Percentiles rank a stretch among this genome's conserved stretches.
phyloP scores from a whole-genome alignment of 2,329 filamentous ascomycete genomes.

The Microcyclospora tardicrescens region DNA sequence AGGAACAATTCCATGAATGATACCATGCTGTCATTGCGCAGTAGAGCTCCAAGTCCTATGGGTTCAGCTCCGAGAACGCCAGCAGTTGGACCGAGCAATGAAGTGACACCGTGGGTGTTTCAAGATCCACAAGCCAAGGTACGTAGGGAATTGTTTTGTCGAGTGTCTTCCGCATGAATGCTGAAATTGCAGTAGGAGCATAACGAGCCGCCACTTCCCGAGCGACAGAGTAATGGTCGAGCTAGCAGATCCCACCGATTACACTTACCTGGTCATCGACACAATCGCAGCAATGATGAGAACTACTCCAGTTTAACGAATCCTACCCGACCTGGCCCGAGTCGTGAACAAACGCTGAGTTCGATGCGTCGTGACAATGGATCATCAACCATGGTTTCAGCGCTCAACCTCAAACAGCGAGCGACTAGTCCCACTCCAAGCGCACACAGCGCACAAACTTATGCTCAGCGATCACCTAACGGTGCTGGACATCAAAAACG shows the following conservation, averaged over 20 bases:
- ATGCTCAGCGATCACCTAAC: slow-evolving; percentile 43
- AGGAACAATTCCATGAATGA: slow-evolving; percentile 74
- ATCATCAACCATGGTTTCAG: slow-evolving; percentile 32
- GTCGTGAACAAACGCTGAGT: slow-evolving; percentile 57
- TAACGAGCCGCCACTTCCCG: slow-evolving; percentile 17
- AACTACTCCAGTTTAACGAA: slow-evolving; percentile 33
- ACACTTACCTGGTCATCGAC: slow-evolving; percentile 53
- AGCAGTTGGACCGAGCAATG: slow-evolving; percentile 40
- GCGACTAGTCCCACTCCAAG: slow-evolving; percentile 76
- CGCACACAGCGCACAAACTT: slow-evolving; percentile 46
- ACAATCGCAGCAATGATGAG: slow-evolving; percentile 54
- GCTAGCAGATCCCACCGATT: slow-evolving; percentile 33
- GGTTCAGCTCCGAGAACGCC: slow-evolving; percentile 73
- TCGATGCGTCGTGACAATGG: slow-evolving; percentile 44
- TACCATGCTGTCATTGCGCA: slow-evolving; percentile 32
- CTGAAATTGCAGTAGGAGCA: too few relatives aligned
- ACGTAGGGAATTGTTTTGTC: slow-evolving; percentile 14
- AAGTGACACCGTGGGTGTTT: slow-evolving; percentile 95
- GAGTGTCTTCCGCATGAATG: too few relatives aligned
- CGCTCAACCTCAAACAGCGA: slow-evolving; percentile 44
- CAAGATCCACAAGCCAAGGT: slow-evolving; percentile 35
- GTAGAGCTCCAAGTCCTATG: slow-evolving; percentile 54
- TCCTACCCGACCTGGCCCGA: slow-evolving; percentile 56
- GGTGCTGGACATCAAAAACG: slow-evolving; percentile 32
- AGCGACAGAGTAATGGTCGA: slow-evolving; percentile 19